Conservation (phyloP, 192 early-diverging fungal genomes). For the Polychytrium aggregatum region DNA sequence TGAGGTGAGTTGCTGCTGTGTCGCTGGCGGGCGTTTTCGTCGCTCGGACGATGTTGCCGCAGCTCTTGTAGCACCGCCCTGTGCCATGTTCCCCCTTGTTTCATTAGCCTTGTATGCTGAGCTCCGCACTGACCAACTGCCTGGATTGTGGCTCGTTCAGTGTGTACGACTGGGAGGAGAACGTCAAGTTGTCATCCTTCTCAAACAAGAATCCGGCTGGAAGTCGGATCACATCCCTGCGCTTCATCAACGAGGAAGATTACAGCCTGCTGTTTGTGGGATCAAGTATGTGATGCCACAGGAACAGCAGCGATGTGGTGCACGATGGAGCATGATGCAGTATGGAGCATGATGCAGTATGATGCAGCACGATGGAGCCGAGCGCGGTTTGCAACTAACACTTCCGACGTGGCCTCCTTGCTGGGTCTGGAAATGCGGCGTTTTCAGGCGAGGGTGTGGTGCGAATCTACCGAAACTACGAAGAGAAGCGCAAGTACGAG, state of each 20-base stretch:
- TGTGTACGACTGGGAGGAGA: constrained; percentile 65
- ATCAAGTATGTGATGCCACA: constrained; percentile 43
- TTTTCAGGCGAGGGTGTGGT: constrained; percentile 64
- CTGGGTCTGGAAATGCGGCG: not conserved
- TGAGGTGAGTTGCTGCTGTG: constrained; percentile 34
- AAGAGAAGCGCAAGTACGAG: constrained; percentile 40
- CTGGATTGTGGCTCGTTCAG: constrained; percentile 21
- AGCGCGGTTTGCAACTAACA: too few relatives aligned
- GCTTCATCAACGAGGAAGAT: constrained; percentile 88
- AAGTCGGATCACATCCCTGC: constrained; percentile 62
- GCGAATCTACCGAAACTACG: constrained; percentile 62
- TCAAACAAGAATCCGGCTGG: constrained; percentile 55
- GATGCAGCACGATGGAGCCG: too few relatives aligned
- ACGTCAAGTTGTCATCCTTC: constrained; percentile 48
- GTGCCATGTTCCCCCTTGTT: not conserved
- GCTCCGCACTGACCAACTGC: constrained; percentile 1
- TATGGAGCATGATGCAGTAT: too few relatives aligned
- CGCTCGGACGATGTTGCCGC: not conserved
- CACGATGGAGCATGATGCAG: too few relatives aligned
- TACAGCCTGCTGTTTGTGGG: constrained; percentile 70
- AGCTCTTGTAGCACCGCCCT: not conserved
- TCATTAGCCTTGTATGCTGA: not conserved
- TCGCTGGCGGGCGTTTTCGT: not conserved
- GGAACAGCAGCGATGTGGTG: not conserved
- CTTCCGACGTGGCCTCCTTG: constrained; percentile 1